These are phyloP conservation scores for Ophiostoma novo-ulmi DNA, from an alignment of 2,329 filamentous ascomycete genomes.

Conservation along the genomic window DNA sequence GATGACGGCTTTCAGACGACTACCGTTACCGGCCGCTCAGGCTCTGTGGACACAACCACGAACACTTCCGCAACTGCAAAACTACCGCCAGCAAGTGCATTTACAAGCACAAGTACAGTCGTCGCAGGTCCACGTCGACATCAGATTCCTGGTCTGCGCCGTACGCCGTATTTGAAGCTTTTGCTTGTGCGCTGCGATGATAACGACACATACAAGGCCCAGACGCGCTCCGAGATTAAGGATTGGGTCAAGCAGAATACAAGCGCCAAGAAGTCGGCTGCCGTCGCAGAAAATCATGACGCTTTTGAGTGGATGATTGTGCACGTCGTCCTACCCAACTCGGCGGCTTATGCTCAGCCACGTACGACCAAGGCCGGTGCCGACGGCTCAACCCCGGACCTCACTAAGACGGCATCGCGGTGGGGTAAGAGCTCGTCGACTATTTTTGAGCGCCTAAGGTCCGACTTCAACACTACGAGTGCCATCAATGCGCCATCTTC, in stretches of 20 bases:
- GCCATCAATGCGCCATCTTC: conserved; percentile 66
- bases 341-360: conserved; percentile 71
- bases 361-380: conserved; percentile 47
- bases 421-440: conserved; percentile 53
- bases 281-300: conserved; percentile 84
- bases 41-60: conserved; percentile 35
- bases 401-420: conserved; percentile 26
- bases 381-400: conserved; percentile 56
- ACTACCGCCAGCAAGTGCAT: background rate
- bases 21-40: conserved; percentile 41
- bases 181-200: conserved; percentile 90
- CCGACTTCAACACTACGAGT: conserved; percentile 75
- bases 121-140: conserved; percentile 50
- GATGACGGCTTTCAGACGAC: conserved; percentile 61
- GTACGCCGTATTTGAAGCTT: conserved; percentile 90
- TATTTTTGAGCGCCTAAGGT: conserved; percentile 79
- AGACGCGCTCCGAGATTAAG: conserved; percentile 69
- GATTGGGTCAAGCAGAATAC: conserved; percentile 87
- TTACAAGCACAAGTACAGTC: background rate
- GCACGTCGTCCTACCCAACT: conserved; percentile 87
- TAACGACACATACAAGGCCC: conserved; percentile 84
- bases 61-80: background rate
- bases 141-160: conserved; percentile 88
- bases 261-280: conserved; percentile 53
- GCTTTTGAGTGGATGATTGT: conserved; percentile 93